These are phyloP conservation scores for Zasmidium cellare DNA, from an alignment of 2,329 filamentous ascomycete species.

Conservation along the genomic window DNA sequence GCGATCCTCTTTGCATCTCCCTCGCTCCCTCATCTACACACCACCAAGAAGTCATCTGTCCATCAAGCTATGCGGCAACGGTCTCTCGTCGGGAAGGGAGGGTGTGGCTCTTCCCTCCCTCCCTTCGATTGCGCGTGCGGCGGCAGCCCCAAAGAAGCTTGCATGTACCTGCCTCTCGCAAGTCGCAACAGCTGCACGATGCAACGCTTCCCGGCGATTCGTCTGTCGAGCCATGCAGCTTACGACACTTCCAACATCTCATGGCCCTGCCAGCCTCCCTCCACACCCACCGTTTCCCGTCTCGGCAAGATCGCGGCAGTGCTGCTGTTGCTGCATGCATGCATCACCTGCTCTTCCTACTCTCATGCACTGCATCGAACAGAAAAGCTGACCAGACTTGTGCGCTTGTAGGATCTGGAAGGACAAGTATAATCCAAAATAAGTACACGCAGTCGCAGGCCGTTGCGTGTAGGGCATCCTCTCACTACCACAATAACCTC, in stretches of 20 bases:
- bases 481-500: too few species aligned
- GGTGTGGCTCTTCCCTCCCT: not conserved
- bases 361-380: not conserved
- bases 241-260: not conserved
- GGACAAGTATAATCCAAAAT: slow-evolving; percentile 70
- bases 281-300: not conserved
- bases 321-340: too few species aligned
- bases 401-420: slow-evolving; percentile 87
- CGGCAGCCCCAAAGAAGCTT: slow-evolving; percentile 4
- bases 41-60: not conserved
- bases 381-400: slow-evolving; percentile 1
- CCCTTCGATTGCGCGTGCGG: not conserved
- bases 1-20: not conserved
- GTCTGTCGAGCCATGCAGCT: not conserved
- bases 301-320: not conserved
- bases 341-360: not conserved
- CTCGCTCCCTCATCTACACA: not conserved
- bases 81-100: not conserved
- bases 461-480: too few species aligned
- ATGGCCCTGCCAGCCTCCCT: too few species aligned
- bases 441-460: slow-evolving; percentile 1
- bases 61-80: not conserved
- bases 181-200: not conserved
- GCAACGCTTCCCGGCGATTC: not conserved
- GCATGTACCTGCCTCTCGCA: slow-evolving; percentile 11